phyloP scores from a whole-genome alignment of 345 rosid genomes.

The Psidium friedrichsthalianum region DNA sequence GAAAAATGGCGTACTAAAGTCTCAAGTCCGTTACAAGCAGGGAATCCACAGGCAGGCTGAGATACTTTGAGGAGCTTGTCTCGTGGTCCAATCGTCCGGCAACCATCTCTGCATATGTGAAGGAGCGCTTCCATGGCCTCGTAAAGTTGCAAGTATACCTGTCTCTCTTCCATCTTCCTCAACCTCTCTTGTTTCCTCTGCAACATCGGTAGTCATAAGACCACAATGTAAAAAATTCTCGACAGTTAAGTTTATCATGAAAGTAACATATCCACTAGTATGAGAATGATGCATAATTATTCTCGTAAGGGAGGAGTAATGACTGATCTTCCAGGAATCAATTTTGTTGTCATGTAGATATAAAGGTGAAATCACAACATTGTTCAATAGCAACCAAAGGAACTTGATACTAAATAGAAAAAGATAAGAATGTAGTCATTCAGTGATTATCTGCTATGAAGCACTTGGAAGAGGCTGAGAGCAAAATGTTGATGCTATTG shows the following conservation, averaged over 20 bases:
- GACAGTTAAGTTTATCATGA: background rate
- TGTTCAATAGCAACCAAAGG: background rate
- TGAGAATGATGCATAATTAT: background rate
- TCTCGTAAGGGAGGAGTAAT: background rate
- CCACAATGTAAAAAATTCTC: rapidly evolving
- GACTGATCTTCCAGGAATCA: background rate
- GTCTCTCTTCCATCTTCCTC: constrained; percentile 48
- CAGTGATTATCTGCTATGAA: background rate
- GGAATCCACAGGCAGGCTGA: constrained; percentile 40
- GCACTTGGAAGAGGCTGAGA: background rate
- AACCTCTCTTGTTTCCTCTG: constrained; percentile 50
- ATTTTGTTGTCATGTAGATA: background rate
- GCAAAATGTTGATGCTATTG: background rate
- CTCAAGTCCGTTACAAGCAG: constrained; percentile 87
- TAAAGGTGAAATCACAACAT: background rate
- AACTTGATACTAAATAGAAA: too few relatives aligned
- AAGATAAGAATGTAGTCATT: background rate
- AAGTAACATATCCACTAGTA: background rate
- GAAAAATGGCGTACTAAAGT: constrained; percentile 69
- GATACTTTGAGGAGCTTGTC: constrained; percentile 52
- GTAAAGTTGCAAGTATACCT: constrained; percentile 51
- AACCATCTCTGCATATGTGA: constrained; percentile 82
- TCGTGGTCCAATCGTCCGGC: constrained; percentile 76
- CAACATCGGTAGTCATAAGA: background rate
- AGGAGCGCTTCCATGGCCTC: constrained; percentile 88